Base-by-base conservation (phyloP, 331 rosid species). In the Acacia pycnantha region DNA sequence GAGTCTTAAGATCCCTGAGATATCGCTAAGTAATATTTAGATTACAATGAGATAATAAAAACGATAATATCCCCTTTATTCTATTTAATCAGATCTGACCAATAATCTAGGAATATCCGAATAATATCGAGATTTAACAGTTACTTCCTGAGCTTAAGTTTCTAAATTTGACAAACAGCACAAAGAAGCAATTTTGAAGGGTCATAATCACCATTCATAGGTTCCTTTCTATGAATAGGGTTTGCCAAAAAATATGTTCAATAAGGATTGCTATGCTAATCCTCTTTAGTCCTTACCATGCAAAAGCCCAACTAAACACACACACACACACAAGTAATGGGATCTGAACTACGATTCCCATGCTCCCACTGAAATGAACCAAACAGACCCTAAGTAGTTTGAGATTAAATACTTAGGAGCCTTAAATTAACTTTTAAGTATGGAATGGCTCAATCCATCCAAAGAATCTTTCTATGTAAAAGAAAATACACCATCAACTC, bases 81-180 rank as follows among this genome's bases (percentile, higher is more conserved):
- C 33, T 31, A 31, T 31, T 31, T 31, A 31, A 31, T 31, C 33
- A 31, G 33, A 31, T 31, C 33, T 31, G 33, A 31, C 33, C 33
- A 31, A 31, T 31, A 31, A 31, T 31, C 33, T 31, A 31, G 33
- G 33, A 31, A 31, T 31, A 31, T 31, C 33, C 33, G 4, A 31
- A 31, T 31, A 31, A 31, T 31, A 2, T 31, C 0, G 4, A 4
- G 33, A 31, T 31, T 31, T 31, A 31, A 31, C 33, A 31, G 14
- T 2, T 0, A 12, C 84, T 76, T 80, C 2, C 26, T 73, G 18
- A 43, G 2, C 77, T 78, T 19, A 66, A 1, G 26, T 54, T 65
- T 51, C 74, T 77, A 65, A 70, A 81, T 61, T 81, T 81, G 69
- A 81, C 73, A 41, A 40, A 66, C 40, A 70, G 85, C 48, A n/a